phyloP scores from a whole-genome alignment of 345 rosid species.

The Moringa oleifera region DNA sequence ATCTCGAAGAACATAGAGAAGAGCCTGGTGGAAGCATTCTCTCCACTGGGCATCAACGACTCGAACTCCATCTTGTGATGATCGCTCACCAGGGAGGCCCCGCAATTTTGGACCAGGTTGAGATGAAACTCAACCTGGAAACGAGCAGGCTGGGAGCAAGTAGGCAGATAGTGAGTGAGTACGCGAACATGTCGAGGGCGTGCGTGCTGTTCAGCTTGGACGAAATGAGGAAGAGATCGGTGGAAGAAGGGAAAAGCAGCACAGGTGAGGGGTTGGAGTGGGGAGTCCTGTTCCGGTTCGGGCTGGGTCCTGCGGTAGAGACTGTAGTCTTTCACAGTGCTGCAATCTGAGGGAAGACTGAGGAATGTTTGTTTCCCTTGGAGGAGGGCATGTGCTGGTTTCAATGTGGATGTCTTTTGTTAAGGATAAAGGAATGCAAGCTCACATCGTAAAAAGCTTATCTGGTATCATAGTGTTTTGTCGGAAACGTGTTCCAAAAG shows the following conservation, averaged over 20 bases:
- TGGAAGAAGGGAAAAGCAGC: conserved; percentile 41
- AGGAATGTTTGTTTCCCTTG: no score
- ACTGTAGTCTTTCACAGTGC: conserved; percentile 69
- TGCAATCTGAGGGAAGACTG: no score
- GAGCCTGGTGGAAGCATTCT: conserved; percentile 57
- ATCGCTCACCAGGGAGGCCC: conserved; percentile 81
- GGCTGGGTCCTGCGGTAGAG: conserved; percentile 84
- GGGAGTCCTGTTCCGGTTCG: conserved; percentile 82
- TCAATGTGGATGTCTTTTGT: no score
- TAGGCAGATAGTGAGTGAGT: conserved; percentile 56
- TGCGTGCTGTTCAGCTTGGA: conserved; percentile 73
- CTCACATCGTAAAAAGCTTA: no score
- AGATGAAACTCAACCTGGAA: conserved; percentile 43
- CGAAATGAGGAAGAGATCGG: conserved; percentile 67
- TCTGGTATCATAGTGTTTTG: no score
- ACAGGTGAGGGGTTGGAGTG: conserved; percentile 85
- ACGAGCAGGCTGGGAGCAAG: conserved; percentile 55
- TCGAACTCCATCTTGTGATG: conserved; percentile 85
- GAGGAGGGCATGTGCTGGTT: no score
- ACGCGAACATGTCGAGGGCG: conserved; percentile 83
- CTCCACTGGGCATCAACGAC: conserved; percentile 62
- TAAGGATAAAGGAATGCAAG: no score
- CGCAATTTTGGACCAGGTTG: conserved; percentile 57
- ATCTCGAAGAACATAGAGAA: conserved; percentile 71
- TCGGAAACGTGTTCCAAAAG: no score